Conservation (phyloP, 2,329 filamentous ascomycete species). For the Pseudopyricularia cyperi region DNA sequence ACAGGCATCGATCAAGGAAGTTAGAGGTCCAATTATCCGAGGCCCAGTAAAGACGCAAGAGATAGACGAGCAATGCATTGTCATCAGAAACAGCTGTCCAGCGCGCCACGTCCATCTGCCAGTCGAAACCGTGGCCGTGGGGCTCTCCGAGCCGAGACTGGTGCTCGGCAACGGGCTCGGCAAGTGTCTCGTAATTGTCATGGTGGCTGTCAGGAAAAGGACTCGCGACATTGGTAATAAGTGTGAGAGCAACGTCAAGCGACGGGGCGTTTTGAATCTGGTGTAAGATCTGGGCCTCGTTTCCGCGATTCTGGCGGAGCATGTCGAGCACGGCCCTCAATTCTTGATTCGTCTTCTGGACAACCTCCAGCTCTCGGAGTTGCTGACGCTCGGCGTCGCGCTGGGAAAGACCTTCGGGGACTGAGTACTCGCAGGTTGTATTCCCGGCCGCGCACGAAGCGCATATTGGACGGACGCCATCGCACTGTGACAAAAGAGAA, state of each 20-base stretch:
- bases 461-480: conserved; percentile 4
- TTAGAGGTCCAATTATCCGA: conserved; percentile 10
- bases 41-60: conserved; percentile 11
- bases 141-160: not conserved
- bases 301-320: not conserved
- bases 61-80: conserved; percentile 7
- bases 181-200: not conserved
- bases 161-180: not conserved
- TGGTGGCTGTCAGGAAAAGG: not conserved
- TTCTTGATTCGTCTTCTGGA: not conserved
- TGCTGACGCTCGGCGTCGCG: conserved; percentile 1
- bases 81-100: conserved; percentile 10
- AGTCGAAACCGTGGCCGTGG: not conserved
- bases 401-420: conserved; percentile 3
- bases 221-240: not conserved
- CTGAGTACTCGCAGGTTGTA: not conserved
- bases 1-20: conserved; percentile 8
- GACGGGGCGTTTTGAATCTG: not conserved
- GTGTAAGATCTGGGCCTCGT: not conserved
- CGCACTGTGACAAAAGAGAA: not conserved
- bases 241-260: conserved; percentile 2
- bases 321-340: conserved; percentile 1
- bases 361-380: not conserved
- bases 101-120: conserved; percentile 4
- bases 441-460: not conserved